Evolutionary conservation across 441 rosid genomes (phyloP), one percentile per base, ranked within the genome.

Genomic region (Populus hybrid): DNA sequence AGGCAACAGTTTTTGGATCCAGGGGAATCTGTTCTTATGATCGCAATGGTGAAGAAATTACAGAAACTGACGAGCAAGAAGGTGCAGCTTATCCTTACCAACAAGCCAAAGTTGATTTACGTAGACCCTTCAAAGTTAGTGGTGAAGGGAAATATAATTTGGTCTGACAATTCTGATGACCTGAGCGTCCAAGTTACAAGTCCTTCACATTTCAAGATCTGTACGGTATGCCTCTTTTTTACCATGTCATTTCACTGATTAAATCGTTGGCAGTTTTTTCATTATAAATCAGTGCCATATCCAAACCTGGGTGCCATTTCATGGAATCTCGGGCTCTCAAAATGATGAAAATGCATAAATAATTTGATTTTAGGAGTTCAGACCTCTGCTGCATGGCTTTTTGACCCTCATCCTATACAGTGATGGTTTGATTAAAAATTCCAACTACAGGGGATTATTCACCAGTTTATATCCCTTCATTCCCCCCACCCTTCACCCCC

Each of bases 1-100:
- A 96, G 99, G 99, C 98, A 96, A 89, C 98, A 96, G 84, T 97
- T 97, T 87, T 83, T 97, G 87, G 99, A 94, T 74, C 95, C 88
- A 0, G 98, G 98, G 78, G 99, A 96, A 85, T 93, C 98, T 18
- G 94, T 97, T 83, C 81, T 94, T 34, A 97, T 97, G 99, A 97
- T 97, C 86, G 92, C 99, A 50, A 92, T 92, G 86, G 97, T 97
- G 86, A 97, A 94, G 91, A 94, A 93, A 87, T 81, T 97, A 72
- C 94, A 89, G 86, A 96, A 96, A 81, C 66, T 94, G 82, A 88
- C 98, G 5, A 96, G 91, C 90, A 94, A 96, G 88, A 96, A 96
- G 82, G 98, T 96, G 88, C 99, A 96, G 85, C 97, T 96, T 69
- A 94, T 96, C 80, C 98, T 96, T 57, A 96, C 99, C 74, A 92